Evolutionary conservation across 768 basidiomycete species (phyloP).

Genomic region (Kwoniella botswanensis): DNA sequence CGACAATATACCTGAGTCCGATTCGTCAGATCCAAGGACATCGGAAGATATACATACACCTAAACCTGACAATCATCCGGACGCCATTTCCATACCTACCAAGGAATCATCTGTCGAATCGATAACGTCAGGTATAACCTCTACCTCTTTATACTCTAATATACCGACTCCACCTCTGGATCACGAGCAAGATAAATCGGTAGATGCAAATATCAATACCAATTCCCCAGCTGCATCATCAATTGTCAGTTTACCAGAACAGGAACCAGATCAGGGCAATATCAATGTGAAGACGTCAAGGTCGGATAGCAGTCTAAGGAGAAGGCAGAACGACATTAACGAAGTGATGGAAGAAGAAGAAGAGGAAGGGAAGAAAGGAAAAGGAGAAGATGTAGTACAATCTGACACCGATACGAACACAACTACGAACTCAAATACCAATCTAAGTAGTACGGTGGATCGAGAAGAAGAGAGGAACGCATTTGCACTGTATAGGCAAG

Average conservation of each 20-base stretch:
- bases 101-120: constrained; percentile 1
- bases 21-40: neutral
- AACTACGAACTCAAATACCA: neutral
- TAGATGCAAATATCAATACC: neutral
- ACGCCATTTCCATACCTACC: neutral
- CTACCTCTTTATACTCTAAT: constrained; percentile 5
- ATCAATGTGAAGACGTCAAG: constrained; percentile 9
- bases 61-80: constrained; percentile 10
- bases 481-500: constrained; percentile 14
- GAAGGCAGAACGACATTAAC: neutral
- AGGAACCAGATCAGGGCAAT: constrained; percentile 4
- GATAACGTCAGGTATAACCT: neutral
- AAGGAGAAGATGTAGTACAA: constrained; percentile 1
- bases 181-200: constrained; percentile 1
- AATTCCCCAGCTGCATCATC: constrained; percentile 21
- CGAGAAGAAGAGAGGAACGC: neutral
- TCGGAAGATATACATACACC: constrained; percentile 17
- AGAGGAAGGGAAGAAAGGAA: constrained; percentile 14
- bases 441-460: too few relatives aligned
- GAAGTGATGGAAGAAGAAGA: constrained; percentile 16
- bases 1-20: neutral
- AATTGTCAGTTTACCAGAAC: constrained; percentile 19
- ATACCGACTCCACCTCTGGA: constrained; percentile 15
- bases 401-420: neutral
- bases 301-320: constrained; percentile 8